Conservation (phyloP, 2,329 filamentous ascomycete species). For the Immersiporthe knoxdaviesiana region DNA sequence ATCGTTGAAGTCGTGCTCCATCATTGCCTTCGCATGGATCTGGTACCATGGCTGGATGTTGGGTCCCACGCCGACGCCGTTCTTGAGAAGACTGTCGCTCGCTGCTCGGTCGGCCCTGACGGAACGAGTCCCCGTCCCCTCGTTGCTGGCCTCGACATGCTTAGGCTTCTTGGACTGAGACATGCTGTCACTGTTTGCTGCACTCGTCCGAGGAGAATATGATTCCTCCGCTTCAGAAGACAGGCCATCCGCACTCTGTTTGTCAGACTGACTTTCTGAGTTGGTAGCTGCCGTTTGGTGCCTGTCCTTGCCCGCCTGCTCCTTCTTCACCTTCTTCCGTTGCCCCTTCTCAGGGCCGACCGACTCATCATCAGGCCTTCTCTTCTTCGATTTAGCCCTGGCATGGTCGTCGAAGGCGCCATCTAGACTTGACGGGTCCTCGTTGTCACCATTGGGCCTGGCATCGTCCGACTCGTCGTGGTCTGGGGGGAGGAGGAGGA, state of each 20-base stretch:
- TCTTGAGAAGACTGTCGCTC: background rate
- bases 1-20: slow-evolving; percentile 24
- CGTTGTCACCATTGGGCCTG: background rate
- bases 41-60: slow-evolving; percentile 22
- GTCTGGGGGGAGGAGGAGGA: no score
- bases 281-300: background rate
- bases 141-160: background rate
- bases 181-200: slow-evolving; percentile 18
- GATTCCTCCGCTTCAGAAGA: background rate
- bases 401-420: slow-evolving; percentile 22
- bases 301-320: slow-evolving; percentile 6
- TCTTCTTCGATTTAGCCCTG: slow-evolving; percentile 8
- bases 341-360: slow-evolving; percentile 8
- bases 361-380: slow-evolving; percentile 9
- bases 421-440: slow-evolving; percentile 8
- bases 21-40: slow-evolving; percentile 23
- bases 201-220: slow-evolving; percentile 4
- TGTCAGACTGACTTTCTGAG: slow-evolving; percentile 3
- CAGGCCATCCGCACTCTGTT: slow-evolving; percentile 1
- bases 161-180: slow-evolving; percentile 17
- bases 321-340: slow-evolving; percentile 22
- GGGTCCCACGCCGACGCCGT: background rate
- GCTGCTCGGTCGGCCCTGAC: background rate
- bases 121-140: background rate
- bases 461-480: background rate